These are phyloP conservation scores for Gorgonomyces haynaldii DNA, from an alignment of 192 early-diverging fungal genomes.

Conservation along the genomic window DNA sequence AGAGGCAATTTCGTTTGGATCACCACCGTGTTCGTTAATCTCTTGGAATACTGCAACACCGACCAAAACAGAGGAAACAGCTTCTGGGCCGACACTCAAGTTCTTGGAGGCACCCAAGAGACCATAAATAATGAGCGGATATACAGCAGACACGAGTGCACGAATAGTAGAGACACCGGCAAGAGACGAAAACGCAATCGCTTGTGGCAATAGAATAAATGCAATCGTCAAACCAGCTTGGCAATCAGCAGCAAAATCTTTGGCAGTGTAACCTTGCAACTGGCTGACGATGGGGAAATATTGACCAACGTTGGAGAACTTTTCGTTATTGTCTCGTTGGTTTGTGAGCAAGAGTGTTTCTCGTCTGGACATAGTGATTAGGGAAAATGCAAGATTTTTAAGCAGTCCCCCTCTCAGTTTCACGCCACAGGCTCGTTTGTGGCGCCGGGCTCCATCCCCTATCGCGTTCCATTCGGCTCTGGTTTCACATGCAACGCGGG, in stretches of 20 bases:
- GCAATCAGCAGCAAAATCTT: conserved; percentile 15
- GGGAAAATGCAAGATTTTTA: no score
- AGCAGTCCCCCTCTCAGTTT: no score
- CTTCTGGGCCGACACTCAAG: conserved; percentile 31
- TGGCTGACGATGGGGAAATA: conserved; percentile 10
- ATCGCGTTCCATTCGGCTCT: no score
- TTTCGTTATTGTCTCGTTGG: no score
- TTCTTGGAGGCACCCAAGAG: conserved; percentile 26
- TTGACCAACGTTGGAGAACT: no score
- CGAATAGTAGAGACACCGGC: conserved; percentile 18
- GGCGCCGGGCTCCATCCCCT: no score
- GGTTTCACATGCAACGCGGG: no score
- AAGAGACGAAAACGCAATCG: conserved; percentile 26
- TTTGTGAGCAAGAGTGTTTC: no score
- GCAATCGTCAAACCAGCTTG: conserved; percentile 23
- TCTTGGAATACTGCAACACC: conserved; percentile 15
- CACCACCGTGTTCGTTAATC: not conserved
- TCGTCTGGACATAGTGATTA: no score
- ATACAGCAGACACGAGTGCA: conserved; percentile 24
- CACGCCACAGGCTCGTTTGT: no score
- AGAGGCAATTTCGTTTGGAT: conserved; percentile 13
- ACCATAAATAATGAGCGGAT: conserved; percentile 29
- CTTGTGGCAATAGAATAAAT: conserved; percentile 27
- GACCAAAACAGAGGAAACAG: conserved; percentile 18
- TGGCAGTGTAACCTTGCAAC: not conserved